Evolutionary conservation across 345 rosid species (phyloP).

Genomic region (Iberis pinnata): DNA sequence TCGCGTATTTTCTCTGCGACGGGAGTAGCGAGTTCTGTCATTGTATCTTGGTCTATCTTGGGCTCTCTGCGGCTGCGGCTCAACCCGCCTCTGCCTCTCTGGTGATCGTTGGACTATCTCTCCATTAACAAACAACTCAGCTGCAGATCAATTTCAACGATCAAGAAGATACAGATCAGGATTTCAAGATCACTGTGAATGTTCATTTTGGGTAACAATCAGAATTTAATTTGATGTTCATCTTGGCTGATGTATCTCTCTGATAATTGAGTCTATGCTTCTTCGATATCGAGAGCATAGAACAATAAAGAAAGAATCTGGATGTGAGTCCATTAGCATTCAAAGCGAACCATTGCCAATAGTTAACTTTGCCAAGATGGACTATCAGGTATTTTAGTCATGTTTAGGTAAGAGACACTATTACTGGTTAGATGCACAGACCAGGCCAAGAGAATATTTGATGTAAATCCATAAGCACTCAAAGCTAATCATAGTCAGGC

Average conservation of each 20-base stretch:
- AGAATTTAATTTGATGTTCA: background rate
- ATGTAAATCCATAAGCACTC: constrained; percentile 41
- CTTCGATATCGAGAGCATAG: background rate
- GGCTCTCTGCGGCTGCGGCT: constrained; percentile 90
- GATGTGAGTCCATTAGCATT: constrained; percentile 35
- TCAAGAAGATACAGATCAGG: background rate
- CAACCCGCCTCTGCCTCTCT: constrained; percentile 88
- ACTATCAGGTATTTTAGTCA: background rate
- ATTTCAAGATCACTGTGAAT: background rate
- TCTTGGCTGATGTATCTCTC: background rate
- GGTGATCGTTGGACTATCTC: constrained; percentile 92
- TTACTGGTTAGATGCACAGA: background rate
- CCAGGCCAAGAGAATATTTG: background rate
- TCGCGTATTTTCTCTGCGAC: constrained; percentile 69
- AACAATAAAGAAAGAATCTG: constrained; percentile 10
- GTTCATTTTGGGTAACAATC: background rate
- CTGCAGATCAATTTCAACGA: constrained; percentile 39
- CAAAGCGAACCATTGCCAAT: constrained; percentile 19
- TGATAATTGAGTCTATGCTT: constrained; percentile 4
- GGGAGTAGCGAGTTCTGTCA: constrained; percentile 79
- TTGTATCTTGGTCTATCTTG: constrained; percentile 97
- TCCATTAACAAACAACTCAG: constrained; percentile 86
- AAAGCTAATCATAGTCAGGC: constrained; percentile 27
- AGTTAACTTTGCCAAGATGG: constrained; percentile 1
- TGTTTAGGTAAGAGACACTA: background rate